Base-by-base conservation (phyloP, 345 rosid species). In the Hypericum androsaemum region DNA sequence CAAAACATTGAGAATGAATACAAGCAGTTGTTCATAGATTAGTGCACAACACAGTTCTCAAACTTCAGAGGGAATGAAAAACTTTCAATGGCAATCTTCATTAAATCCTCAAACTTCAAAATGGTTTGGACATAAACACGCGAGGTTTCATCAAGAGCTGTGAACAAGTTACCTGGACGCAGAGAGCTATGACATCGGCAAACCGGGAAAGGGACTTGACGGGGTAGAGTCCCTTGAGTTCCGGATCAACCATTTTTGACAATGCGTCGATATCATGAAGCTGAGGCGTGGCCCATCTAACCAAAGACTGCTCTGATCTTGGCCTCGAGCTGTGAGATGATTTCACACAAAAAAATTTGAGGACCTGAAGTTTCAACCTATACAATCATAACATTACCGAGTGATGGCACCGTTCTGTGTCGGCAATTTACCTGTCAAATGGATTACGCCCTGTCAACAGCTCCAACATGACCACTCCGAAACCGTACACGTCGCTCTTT, bases 271-370 rank as follows among this genome's bases (percentile, higher is more conserved):
- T 92, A 62, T 88, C 98, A 48, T 92, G 99, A 60, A 92, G 99
- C 79, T 92, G 97, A 60, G 99, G 99, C 37, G 95, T 92, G 51
- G 95, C 97, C 99, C 99, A 92, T 67, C 94, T 80, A 64, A 92
- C 97, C 74, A 92, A 66, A 58, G 97, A 88, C 69, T 92, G 99
- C 68, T 92, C 97, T 0, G 74, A 60, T 65, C 95, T 88, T 63
- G 84, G 74, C 78, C 87, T 88, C 41, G 95, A 61, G 72, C 99
- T 92, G 86, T 50, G 52, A 42, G 42, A 64, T 10, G 32, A 22
- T 22, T 22, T 12, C 0, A 44, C 48, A 44, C 12, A n/a, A 41
- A 2, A 43, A 6, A 44, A n/a, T 12, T 12, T 44, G 16, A 44
- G 8, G 16, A 44, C 5, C 48, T 7, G 7, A 12, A 17, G 16